Conservation (phyloP, 2,329 filamentous ascomycete species). For the Paecilomyces sp. region DNA sequence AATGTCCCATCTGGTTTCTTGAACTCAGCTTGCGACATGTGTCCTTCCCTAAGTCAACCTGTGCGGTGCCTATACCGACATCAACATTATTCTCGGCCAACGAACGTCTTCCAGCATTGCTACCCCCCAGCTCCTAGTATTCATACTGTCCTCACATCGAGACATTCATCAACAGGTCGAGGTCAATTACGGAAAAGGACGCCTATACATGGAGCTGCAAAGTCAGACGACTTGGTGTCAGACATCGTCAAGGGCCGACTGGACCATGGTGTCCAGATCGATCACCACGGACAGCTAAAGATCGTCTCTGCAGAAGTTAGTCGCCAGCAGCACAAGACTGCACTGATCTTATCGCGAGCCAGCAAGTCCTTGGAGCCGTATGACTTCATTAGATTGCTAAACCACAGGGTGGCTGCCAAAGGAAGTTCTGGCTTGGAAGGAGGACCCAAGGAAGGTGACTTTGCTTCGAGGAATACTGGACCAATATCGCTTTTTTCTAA, state of each 20-base stretch:
- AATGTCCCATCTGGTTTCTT: neutral
- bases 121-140: neutral
- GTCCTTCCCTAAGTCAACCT: neutral
- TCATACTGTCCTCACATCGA: neutral
- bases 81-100: neutral
- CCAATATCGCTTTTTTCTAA: neutral
- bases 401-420: slow-evolving; percentile 6
- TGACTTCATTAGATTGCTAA: slow-evolving; percentile 11
- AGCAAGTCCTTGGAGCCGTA: slow-evolving; percentile 10
- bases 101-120: neutral
- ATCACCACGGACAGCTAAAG: slow-evolving; percentile 5
- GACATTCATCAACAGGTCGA: neutral
- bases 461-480: neutral
- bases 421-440: slow-evolving; percentile 6
- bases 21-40: neutral
- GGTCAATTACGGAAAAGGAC: neutral
- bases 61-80: neutral
- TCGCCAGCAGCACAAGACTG: slow-evolving; percentile 10
- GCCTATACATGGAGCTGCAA: neutral
- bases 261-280: slow-evolving; percentile 7
- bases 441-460: slow-evolving; percentile 11
- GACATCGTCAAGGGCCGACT: slow-evolving; percentile 8
- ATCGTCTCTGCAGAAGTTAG: slow-evolving; percentile 8
- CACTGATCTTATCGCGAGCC: slow-evolving; percentile 9
- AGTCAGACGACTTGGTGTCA: slow-evolving; percentile 3